Conservation (phyloP, 305 asterid species). For the Rubia peregrina region DNA sequence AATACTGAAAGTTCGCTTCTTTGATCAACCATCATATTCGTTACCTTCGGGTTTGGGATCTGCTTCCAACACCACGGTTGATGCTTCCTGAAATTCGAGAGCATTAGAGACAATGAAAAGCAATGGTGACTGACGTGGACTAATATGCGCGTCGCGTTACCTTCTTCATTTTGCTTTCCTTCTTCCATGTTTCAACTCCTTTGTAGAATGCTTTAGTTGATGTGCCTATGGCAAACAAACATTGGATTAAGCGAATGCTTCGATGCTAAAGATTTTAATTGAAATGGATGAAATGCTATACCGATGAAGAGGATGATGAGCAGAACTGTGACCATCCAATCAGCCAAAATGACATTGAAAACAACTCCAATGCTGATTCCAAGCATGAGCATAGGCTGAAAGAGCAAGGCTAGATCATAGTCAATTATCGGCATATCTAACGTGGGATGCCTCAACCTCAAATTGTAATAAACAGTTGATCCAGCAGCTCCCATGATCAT, state of each 20-base stretch:
- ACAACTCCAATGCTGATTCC: slow-evolving; percentile 40
- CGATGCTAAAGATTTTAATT: not conserved
- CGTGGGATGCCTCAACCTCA: slow-evolving; percentile 32
- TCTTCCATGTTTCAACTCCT: slow-evolving; percentile 37
- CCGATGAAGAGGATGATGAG: slow-evolving; percentile 33
- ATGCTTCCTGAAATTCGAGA: slow-evolving; percentile 21
- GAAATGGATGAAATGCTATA: not conserved
- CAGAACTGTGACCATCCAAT: slow-evolving; percentile 37
- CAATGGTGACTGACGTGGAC: too few relatives aligned
- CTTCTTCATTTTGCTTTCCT: slow-evolving; percentile 28
- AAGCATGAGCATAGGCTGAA: slow-evolving; percentile 40
- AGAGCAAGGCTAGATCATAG: slow-evolving; percentile 32
- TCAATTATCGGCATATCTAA: slow-evolving; percentile 33
- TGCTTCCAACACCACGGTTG: slow-evolving; percentile 12
- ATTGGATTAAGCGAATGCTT: not conserved
- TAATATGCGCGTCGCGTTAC: slow-evolving; percentile 1
- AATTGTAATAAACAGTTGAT: slow-evolving; percentile 33
- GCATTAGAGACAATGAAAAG: not conserved
- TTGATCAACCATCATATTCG: not conserved
- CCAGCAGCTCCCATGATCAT: slow-evolving; percentile 42
- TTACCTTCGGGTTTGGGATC: slow-evolving; percentile 22
- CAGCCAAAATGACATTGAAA: slow-evolving; percentile 34
- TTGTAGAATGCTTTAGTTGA: slow-evolving; percentile 28
- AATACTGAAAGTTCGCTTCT: not conserved
- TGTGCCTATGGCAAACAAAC: slow-evolving; percentile 22